A percentile compares a stretch with the other conserved stretches of the same genome.
These are phyloP conservation scores for Candida manassasensis DNA, from an alignment of 805 yeast genomes.

Conservation along the genomic window DNA sequence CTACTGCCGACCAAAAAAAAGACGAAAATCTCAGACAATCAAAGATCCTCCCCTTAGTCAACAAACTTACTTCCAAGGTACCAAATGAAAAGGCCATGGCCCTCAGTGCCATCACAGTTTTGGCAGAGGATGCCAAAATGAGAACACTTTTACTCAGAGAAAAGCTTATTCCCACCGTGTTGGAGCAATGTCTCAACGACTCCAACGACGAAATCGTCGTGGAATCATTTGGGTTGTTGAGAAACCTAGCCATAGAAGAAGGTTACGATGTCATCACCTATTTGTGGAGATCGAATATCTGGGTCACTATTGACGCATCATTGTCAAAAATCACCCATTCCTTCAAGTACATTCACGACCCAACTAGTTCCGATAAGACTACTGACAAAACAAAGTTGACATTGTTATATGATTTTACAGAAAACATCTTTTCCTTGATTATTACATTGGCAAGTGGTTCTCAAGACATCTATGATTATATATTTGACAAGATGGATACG, in stretches of 20 bases:
- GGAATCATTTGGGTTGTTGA: slow-evolving; percentile 73
- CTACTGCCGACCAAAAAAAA: slow-evolving; percentile 21
- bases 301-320: slow-evolving; percentile 54
- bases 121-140: slow-evolving; percentile 64
- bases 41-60: slow-evolving; percentile 64
- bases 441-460: slow-evolving; percentile 63
- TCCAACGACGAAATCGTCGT: slow-evolving; percentile 68
- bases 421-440: slow-evolving; percentile 65
- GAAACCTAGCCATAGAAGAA: slow-evolving; percentile 79
- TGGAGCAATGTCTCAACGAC: slow-evolving; percentile 65
- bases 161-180: slow-evolving; percentile 55
- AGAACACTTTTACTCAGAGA: slow-evolving; percentile 67
- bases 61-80: slow-evolving; percentile 55
- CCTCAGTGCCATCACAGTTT: slow-evolving; percentile 61
- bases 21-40: slow-evolving; percentile 48
- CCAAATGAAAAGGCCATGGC: slow-evolving; percentile 79
- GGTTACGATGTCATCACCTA: slow-evolving; percentile 77
- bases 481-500: slow-evolving; percentile 42
- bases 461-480: slow-evolving; percentile 42
- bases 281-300: slow-evolving; percentile 74
- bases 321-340: slow-evolving; percentile 49
- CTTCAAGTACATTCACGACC: slow-evolving; percentile 33
- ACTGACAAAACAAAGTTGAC: slow-evolving; percentile 41
- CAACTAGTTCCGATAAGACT: slow-evolving; percentile 18
- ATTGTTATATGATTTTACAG: slow-evolving; percentile 61